phyloP scores from a whole-genome alignment of 768 basidiomycete species.

The Phylloporus scabripes region DNA sequence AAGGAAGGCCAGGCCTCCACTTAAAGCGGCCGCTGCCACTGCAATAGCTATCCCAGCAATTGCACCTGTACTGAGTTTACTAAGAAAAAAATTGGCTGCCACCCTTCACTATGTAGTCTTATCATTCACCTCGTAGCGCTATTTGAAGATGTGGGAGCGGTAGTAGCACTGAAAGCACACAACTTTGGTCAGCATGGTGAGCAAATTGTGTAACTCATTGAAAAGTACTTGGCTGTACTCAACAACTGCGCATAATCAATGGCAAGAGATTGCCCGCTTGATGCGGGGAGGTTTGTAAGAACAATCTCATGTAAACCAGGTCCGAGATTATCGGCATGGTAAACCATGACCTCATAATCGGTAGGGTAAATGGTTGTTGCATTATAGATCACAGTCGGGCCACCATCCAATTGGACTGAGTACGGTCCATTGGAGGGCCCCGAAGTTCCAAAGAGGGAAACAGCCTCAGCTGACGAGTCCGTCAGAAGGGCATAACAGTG shows the following conservation, averaged over 20 bases:
- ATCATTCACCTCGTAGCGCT: not conserved
- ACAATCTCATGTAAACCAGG: constrained; percentile 33
- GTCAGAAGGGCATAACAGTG: not conserved
- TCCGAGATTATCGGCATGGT: constrained; percentile 35
- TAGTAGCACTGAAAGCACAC: not conserved
- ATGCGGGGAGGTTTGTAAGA: constrained; percentile 29
- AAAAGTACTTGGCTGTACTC: constrained; percentile 15
- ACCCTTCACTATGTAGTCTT: not conserved
- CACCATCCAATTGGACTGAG: constrained; percentile 34
- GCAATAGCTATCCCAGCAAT: constrained; percentile 22
- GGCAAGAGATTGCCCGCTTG: constrained; percentile 17
- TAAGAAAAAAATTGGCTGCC: constrained; percentile 7
- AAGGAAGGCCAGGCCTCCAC: constrained; percentile 14
- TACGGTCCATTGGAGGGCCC: constrained; percentile 34
- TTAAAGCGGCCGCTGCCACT: constrained; percentile 8
- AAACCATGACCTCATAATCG: constrained; percentile 30
- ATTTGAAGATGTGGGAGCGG: not conserved
- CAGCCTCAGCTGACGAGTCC: constrained; percentile 33
- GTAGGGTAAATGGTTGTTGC: constrained; percentile 15
- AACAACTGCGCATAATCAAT: constrained; percentile 33
- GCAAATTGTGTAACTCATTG: not conserved
- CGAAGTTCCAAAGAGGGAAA: constrained; percentile 42
- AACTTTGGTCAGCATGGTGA: not conserved
- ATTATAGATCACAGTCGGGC: constrained; percentile 16
- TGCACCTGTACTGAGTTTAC: constrained; percentile 18